phyloP scores from a whole-genome alignment of 2,329 filamentous ascomycete genomes.

The Immersiporthe knoxdaviesiana region DNA sequence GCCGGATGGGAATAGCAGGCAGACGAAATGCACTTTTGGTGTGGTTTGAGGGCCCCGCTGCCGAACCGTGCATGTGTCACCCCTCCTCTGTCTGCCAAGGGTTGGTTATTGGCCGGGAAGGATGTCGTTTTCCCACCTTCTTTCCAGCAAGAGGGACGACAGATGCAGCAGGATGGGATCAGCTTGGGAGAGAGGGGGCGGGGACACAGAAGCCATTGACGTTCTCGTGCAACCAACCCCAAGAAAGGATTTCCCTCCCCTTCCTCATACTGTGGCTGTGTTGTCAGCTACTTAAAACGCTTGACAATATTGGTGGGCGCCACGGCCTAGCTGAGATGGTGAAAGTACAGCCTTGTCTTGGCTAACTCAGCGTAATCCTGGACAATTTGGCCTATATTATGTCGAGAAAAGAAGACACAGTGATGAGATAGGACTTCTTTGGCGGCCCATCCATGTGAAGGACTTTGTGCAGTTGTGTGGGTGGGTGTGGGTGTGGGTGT shows the following conservation, averaged over 20 bases:
- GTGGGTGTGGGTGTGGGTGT: neutral
- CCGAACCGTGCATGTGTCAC: slow-evolving; percentile 2
- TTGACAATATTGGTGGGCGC: neutral
- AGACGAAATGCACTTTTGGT: slow-evolving; percentile 7
- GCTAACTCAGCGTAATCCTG: neutral
- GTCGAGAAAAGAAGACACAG: neutral
- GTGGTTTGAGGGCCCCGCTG: neutral
- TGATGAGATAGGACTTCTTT: neutral
- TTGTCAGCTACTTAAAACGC: neutral
- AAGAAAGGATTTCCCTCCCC: neutral
- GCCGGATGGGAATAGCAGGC: slow-evolving; percentile 6
- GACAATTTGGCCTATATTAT: neutral
- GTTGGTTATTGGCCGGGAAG: neutral
- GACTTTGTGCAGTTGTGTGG: neutral
- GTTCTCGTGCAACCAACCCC: slow-evolving; percentile 5
- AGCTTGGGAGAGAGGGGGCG: no score
- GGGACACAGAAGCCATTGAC: slow-evolving; percentile 5
- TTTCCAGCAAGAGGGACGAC: neutral
- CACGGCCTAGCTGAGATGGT: neutral
- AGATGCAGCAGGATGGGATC: neutral
- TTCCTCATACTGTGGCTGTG: slow-evolving; percentile 14
- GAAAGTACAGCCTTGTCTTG: slow-evolving; percentile 1
- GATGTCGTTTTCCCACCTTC: neutral
- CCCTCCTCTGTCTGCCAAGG: neutral
- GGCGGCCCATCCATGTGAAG: neutral